Evolutionary conservation across 192 early-diverging fungal species (phyloP).

Genomic region (Coemansia sp.): DNA sequence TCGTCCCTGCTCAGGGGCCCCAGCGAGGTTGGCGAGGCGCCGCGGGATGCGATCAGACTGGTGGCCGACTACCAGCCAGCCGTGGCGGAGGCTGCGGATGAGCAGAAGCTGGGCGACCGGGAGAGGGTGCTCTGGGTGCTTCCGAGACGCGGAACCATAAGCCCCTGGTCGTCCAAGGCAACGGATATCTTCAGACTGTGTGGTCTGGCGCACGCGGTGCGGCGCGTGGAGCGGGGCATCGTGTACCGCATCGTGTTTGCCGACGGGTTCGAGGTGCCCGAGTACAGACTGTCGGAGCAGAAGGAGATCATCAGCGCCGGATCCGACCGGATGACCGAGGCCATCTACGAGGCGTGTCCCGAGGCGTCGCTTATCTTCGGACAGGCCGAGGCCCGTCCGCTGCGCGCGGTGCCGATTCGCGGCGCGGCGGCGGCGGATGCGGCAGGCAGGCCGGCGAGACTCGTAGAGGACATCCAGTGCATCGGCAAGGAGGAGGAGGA

Average conservation of each 20-base stretch:
- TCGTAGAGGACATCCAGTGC: slow-evolving; percentile 28
- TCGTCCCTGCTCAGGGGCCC: slow-evolving; percentile 39
- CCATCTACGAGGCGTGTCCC: slow-evolving; percentile 67
- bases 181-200: slow-evolving; percentile 96
- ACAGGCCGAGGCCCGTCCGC: slow-evolving; percentile 60
- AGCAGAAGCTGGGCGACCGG: background rate
- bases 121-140: slow-evolving; percentile 65
- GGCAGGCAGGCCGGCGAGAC: background rate
- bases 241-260: slow-evolving; percentile 67
- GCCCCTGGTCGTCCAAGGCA: slow-evolving; percentile 99
- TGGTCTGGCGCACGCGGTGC: slow-evolving; percentile 70
- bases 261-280: slow-evolving; percentile 19
- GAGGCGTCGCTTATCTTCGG: slow-evolving; percentile 67
- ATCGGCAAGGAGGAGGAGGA: slow-evolving; percentile 16
- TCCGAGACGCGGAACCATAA: slow-evolving; percentile 94
- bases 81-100: background rate
- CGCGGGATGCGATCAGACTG: slow-evolving; percentile 29
- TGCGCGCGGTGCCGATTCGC: slow-evolving; percentile 62
- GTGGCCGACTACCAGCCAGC: slow-evolving; percentile 12
- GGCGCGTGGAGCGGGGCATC: slow-evolving; percentile 86
- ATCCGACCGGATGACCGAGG: slow-evolving; percentile 97
- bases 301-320: slow-evolving; percentile 53
- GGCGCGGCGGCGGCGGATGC: slow-evolving; percentile 7
- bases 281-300: slow-evolving; percentile 50
- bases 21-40: slow-evolving; percentile 19